Evolutionary conservation across 2,329 filamentous ascomycete species (phyloP).

Genomic region (Septoria petroselini): DNA sequence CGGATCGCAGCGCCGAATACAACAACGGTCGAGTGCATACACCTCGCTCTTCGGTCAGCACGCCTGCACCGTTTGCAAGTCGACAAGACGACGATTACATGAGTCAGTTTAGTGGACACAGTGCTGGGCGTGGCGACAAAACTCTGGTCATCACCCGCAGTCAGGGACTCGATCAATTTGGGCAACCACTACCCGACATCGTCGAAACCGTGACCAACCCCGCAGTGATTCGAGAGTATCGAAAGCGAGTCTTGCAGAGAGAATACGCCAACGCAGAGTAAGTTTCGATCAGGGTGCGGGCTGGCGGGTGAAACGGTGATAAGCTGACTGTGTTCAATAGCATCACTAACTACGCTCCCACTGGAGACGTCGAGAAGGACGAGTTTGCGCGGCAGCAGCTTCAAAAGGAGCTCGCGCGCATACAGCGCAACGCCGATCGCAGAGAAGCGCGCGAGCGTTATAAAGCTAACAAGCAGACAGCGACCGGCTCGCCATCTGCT

Average conservation of each 20-base stretch:
- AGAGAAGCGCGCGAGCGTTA: slow-evolving; percentile 86
- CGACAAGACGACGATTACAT: slow-evolving; percentile 73
- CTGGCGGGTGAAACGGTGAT: background rate
- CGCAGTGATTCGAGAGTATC: slow-evolving; percentile 84
- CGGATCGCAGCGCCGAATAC: slow-evolving; percentile 47
- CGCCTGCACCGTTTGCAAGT: slow-evolving; percentile 52
- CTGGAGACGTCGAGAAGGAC: slow-evolving; percentile 65
- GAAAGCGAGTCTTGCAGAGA: slow-evolving; percentile 69
- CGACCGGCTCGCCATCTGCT: slow-evolving; percentile 46
- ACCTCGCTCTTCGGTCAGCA: slow-evolving; percentile 64
- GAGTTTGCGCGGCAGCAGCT: slow-evolving; percentile 57
- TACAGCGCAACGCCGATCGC: slow-evolving; percentile 88
- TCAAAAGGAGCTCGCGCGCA: slow-evolving; percentile 71
- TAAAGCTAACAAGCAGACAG: slow-evolving; percentile 54
- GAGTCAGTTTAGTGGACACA: slow-evolving; percentile 50
- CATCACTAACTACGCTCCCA: slow-evolving; percentile 56
- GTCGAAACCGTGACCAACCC: slow-evolving; percentile 54
- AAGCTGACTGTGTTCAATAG: background rate
- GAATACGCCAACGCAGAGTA: slow-evolving; percentile 71
- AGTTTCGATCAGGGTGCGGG: background rate
- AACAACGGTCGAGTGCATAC: slow-evolving; percentile 50
- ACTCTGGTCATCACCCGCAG: slow-evolving; percentile 71
- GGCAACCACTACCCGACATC: slow-evolving; percentile 46
- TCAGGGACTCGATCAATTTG: slow-evolving; percentile 57
- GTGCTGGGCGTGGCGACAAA: slow-evolving; percentile 53